phyloP scores from a whole-genome alignment of 805 yeast genomes.

The Tetrapisispora taiwanensis region DNA sequence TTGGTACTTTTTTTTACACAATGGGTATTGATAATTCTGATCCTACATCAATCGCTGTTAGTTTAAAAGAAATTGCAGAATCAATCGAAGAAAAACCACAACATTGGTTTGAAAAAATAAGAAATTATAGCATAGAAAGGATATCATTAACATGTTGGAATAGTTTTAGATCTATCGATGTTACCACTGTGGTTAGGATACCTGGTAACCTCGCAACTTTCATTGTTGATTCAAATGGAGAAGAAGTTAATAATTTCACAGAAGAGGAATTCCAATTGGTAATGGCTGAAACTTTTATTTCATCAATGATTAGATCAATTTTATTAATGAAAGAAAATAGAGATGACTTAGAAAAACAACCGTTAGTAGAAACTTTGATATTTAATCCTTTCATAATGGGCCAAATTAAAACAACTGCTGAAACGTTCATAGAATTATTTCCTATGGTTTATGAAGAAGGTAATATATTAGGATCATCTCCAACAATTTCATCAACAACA shows the following conservation, averaged over 20 bases:
- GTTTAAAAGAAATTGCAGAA: slow-evolving; percentile 53
- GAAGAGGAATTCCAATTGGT: slow-evolving; percentile 38
- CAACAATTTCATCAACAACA: slow-evolving; percentile 14
- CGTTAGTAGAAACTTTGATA: slow-evolving; percentile 71
- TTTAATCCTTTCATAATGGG: slow-evolving; percentile 53
- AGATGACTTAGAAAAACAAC: slow-evolving; percentile 59
- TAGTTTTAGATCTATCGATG: slow-evolving; percentile 47
- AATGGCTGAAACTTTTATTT: slow-evolving; percentile 42
- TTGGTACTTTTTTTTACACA: slow-evolving; percentile 62
- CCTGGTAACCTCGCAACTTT: slow-evolving; percentile 59
- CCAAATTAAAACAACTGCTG: slow-evolving; percentile 18
- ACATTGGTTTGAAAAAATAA: slow-evolving; percentile 67
- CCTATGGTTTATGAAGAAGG: slow-evolving; percentile 20
- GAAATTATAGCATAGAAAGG: slow-evolving; percentile 53
- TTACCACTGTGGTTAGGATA: slow-evolving; percentile 55
- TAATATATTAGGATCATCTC: slow-evolving; percentile 17
- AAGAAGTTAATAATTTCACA: slow-evolving; percentile 17
- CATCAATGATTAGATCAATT: slow-evolving; percentile 63
- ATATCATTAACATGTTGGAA: slow-evolving; percentile 57
- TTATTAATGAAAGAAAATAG: slow-evolving; percentile 21
- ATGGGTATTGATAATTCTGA: slow-evolving; percentile 67
- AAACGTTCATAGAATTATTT: slow-evolving; percentile 17
- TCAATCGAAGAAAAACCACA: slow-evolving; percentile 50
- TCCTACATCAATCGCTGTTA: slow-evolving; percentile 67
- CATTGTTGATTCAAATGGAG: slow-evolving; percentile 14